Base-by-base conservation (phyloP, 352 stramenopile species). In the Globisporangium apiculatum region DNA sequence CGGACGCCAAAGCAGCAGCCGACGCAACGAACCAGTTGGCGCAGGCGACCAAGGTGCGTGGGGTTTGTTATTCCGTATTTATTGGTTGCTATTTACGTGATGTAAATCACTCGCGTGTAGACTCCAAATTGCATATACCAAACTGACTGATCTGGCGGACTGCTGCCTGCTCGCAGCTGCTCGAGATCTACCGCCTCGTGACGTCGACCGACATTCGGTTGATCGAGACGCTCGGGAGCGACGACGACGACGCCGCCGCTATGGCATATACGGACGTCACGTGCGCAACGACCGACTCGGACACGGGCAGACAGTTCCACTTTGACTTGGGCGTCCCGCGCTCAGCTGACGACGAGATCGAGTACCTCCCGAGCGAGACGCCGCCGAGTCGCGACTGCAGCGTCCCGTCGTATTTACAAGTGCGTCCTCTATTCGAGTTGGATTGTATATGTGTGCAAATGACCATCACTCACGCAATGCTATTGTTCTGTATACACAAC, bases 181-280 rank as follows among this genome's bases (percentile, higher is more conserved):
- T 94, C 55, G 72, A 91, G 42, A 48, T 92, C 37, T 94, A 94
- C 36, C 80, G 84, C 8, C 51, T 91, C 3, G 70, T 92, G 46
- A 89, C 82, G 14, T 89, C 79, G 53, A 87, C 78, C 3, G 76
- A 94, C 42, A 85, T 94, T 60, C 76, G 68, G 17, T 48, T 94
- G 41, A 90, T 91, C 48, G 74, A 89, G 55, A 62, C 73, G 10
- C 48, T 63, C 35, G 75, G 83, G 2, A 72, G 79, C 3, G 79
- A 87, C 7, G 70, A 52, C n/a, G 75, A 84, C 4, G 82, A 87
- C 7, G 79, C 82, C 35, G 69, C 71, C 8, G 69, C 85, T 12
- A 48, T 51, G 10, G 70, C 78, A 36, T 86, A 71, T 55, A 90
- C 75, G 1, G 82, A 94, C 53, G 66, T 94, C 9, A 68, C 75